A percentile compares a stretch with the other conserved stretches of the same genome.
Evolutionary conservation across 768 basidiomycete genomes (phyloP).

Genomic region (Xerocomellus intermedius): DNA sequence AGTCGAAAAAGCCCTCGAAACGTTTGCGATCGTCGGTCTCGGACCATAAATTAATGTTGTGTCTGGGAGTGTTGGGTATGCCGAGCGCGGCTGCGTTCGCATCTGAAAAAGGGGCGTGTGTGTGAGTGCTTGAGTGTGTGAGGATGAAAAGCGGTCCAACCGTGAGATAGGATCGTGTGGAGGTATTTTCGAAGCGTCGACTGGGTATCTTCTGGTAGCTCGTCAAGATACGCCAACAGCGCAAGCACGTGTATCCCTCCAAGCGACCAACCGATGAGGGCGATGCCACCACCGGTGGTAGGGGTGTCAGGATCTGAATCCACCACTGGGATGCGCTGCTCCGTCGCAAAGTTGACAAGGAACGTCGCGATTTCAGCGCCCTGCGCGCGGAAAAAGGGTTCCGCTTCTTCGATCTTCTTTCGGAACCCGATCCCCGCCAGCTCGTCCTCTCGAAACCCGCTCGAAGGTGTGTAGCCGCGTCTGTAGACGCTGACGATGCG

Average conservation of each 20-base stretch:
- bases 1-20: constrained; percentile 15
- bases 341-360: constrained; percentile 13
- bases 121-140: background rate
- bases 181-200: constrained; percentile 16
- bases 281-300: constrained; percentile 13
- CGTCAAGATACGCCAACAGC: constrained; percentile 16
- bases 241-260: constrained; percentile 11
- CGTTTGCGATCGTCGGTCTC: constrained; percentile 8
- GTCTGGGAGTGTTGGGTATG: background rate
- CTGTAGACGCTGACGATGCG: constrained; percentile 26
- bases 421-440: constrained; percentile 5
- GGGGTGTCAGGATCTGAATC: background rate
- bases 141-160: background rate
- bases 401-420: constrained; percentile 18
- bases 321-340: constrained; percentile 15
- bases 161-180: constrained; percentile 19
- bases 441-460: constrained; percentile 17
- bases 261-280: constrained; percentile 22
- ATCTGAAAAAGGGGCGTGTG: constrained; percentile 5
- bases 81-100: constrained; percentile 2
- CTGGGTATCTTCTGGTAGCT: constrained; percentile 1
- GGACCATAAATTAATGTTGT: background rate
- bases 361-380: constrained; percentile 22
- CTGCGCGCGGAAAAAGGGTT: constrained; percentile 13
- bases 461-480: constrained; percentile 29